These are phyloP conservation scores for Candida sanyaensis DNA, from an alignment of 1,139 yeast genomes.

Conservation along the genomic window DNA sequence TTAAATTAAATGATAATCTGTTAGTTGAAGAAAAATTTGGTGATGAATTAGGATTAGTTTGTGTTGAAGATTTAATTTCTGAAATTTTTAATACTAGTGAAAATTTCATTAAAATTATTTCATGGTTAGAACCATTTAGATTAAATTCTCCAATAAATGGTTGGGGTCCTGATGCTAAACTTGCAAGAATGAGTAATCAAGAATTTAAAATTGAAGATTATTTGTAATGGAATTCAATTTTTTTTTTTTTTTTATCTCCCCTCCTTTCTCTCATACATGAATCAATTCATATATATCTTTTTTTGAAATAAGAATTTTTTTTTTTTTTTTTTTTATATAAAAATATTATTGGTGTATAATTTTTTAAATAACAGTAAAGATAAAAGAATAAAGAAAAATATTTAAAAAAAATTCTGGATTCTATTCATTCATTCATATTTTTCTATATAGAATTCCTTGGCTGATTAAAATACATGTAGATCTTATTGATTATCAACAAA, in stretches of 20 bases:
- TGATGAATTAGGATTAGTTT: slow-evolving; percentile 63
- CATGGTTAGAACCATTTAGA: slow-evolving; percentile 69
- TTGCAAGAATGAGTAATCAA: slow-evolving; percentile 1
- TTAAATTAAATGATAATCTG: slow-evolving; percentile 69
- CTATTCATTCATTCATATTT: no score
- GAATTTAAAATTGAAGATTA: slow-evolving; percentile 1
- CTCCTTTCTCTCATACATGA: not conserved
- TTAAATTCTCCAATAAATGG: slow-evolving; percentile 72
- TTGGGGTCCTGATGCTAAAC: slow-evolving; percentile 62
- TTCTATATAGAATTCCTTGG: no score
- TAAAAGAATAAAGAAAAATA: no score
- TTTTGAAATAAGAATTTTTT: no score
- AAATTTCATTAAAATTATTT: slow-evolving; percentile 56
- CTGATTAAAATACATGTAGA: no score
- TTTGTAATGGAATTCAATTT: not conserved
- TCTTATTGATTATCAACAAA: no score
- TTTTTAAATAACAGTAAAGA: no score
- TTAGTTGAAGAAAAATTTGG: slow-evolving; percentile 74
- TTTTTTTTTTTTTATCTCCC: not conserved
- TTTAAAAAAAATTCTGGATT: no score
- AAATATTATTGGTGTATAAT: no score
- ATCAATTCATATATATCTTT: no score
- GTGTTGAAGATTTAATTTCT: slow-evolving; percentile 78
- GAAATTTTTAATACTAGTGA: slow-evolving; percentile 67
- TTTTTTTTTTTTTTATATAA: no score